phyloP scores from a whole-genome alignment of 2,329 filamentous ascomycete genomes.

The Ophiocordyceps camponoti-saundersi region DNA sequence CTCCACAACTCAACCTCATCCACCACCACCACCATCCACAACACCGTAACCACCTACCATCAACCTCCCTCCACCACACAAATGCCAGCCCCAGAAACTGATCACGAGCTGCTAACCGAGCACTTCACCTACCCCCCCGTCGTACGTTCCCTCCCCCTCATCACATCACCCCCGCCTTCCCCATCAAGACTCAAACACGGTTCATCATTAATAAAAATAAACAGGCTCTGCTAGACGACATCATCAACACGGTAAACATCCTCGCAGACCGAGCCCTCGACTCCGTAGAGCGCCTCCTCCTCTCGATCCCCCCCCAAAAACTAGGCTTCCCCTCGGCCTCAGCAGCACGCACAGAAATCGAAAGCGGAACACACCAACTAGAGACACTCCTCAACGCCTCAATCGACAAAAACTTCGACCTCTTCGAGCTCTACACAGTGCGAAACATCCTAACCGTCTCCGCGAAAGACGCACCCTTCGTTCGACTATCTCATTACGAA shows the following conservation, averaged over 20 bases:
- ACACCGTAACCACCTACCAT: neutral
- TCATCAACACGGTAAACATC: constrained; percentile 93
- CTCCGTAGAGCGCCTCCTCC: constrained; percentile 69
- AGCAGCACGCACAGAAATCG: constrained; percentile 49
- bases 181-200: no score
- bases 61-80: constrained; percentile 3
- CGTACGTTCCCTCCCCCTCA: constrained; percentile 33
- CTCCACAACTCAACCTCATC: neutral
- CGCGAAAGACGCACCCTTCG: constrained; percentile 57
- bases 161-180: neutral
- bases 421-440: constrained; percentile 79
- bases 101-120: constrained; percentile 68
- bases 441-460: constrained; percentile 62
- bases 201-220: neutral
- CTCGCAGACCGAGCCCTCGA: constrained; percentile 80
- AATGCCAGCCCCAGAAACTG: constrained; percentile 21
- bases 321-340: constrained; percentile 54
- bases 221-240: constrained; percentile 87
- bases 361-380: constrained; percentile 71
- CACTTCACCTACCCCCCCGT: constrained; percentile 90
- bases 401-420: constrained; percentile 74
- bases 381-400: constrained; percentile 68
- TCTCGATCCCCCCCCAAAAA: constrained; percentile 52
- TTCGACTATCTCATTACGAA: constrained; percentile 74
- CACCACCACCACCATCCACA: neutral